Percentiles rank a stretch among this genome's conserved stretches.
Evolutionary conservation across 2,329 filamentous ascomycete genomes (phyloP).

Genomic region (Trichothecium sympodiale): DNA sequence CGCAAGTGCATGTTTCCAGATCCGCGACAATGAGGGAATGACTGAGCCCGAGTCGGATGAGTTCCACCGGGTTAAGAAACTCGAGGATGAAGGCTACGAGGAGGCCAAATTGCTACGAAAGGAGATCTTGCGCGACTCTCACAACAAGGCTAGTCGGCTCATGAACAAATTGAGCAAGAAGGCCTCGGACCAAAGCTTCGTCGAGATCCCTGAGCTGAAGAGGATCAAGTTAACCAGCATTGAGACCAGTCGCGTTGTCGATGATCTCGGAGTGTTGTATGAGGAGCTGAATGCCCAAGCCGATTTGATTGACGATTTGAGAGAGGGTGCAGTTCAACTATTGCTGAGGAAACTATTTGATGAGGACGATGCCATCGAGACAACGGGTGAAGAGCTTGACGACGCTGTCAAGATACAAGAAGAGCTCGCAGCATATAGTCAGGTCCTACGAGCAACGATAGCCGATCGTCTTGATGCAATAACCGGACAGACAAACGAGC

Average conservation of each 20-base stretch:
- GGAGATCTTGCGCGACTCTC: conserved; percentile 57
- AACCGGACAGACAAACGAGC: conserved; percentile 64
- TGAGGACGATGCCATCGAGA: conserved; percentile 60
- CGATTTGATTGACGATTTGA: conserved; percentile 60
- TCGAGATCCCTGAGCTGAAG: conserved; percentile 45
- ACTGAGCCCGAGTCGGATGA: conserved; percentile 57
- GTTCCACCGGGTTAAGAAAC: conserved; percentile 53
- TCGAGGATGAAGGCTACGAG: conserved; percentile 66
- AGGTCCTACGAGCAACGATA: conserved; percentile 62
- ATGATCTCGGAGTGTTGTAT: conserved; percentile 55
- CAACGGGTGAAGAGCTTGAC: conserved; percentile 83
- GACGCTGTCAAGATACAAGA: conserved; percentile 82
- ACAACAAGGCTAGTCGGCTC: conserved; percentile 25
- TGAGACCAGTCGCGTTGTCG: conserved; percentile 56
- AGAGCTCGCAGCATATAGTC: conserved; percentile 77
- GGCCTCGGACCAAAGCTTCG: conserved; percentile 42
- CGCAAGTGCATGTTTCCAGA: conserved; percentile 73
- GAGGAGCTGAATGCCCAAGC: conserved; percentile 62
- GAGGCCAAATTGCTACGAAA: conserved; percentile 64
- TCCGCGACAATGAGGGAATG: conserved; percentile 58
- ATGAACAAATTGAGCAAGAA: conserved; percentile 53
- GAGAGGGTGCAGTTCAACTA: conserved; percentile 59
- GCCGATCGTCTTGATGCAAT: conserved; percentile 70
- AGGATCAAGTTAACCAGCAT: conserved; percentile 53
- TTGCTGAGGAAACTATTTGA: conserved; percentile 70